phyloP scores from a whole-genome alignment of 345 rosid genomes.

The Eucalyptus virginea region DNA sequence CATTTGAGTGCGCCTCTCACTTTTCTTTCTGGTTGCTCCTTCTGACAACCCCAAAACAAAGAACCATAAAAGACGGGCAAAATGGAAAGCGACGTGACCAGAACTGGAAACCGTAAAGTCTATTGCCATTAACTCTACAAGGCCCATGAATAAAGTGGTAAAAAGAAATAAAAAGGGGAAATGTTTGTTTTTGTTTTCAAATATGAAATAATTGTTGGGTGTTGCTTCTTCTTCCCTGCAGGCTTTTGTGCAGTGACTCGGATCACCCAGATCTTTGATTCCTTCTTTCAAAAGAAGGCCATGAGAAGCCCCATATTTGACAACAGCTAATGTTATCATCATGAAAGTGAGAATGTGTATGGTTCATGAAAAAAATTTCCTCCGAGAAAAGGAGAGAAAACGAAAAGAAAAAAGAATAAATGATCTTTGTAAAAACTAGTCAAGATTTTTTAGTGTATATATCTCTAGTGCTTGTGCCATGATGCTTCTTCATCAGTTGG shows the following conservation, averaged over 20 bases:
- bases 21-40: background rate
- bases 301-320: background rate
- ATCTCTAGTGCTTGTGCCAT: background rate
- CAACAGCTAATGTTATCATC: background rate
- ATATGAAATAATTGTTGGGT: background rate
- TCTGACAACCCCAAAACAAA: conserved; percentile 2
- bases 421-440: background rate
- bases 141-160: background rate
- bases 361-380: background rate
- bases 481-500: background rate
- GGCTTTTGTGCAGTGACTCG: background rate
- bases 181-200: background rate
- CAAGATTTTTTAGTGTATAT: background rate
- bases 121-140: background rate
- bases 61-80: background rate
- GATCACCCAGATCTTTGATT: background rate
- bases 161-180: background rate
- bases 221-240: background rate
- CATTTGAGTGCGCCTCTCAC: background rate
- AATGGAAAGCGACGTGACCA: conserved; percentile 7
- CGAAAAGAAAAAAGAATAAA: background rate
- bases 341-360: background rate
- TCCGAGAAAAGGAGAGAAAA: background rate
- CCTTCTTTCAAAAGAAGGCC: background rate
- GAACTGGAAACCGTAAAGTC: background rate